Base-by-base conservation (phyloP, 129 eudicot species). In the Pittosporum tobira region DNA sequence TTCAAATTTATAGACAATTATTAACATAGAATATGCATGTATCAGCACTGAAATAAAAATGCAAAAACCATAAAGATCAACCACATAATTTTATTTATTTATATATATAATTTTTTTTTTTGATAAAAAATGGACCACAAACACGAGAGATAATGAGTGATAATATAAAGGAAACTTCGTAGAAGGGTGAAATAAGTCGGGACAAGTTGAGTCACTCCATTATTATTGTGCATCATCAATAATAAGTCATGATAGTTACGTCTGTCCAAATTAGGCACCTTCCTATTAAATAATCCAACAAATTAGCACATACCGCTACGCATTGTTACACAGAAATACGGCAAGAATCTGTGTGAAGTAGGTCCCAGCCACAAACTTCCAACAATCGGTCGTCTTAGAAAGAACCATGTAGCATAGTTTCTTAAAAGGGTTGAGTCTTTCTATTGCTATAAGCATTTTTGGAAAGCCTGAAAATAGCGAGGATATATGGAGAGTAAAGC, bases 401-500 rank as follows among this genome's bases (percentile, higher is more conserved):
- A 0, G 0, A 2, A 4, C 20, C 6, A 49, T 14, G 6, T 18
- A 14, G 2, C 15, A 14, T 44, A 44, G 48, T 44, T 34, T 13
- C 48, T 1, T 0, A 42, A 44, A 44, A 11, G 14, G 48, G 3
- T 44, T 13, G 48, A 13, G 14, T 4, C 59, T 54, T 62, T 55
- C 24, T 49, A 50, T 16, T 57, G 44, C 72, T 65, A 65, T 59
- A 66, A 60, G n/a, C n/a, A 53, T 44, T n/a, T 9, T 2, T 23
- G 30, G 23, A 42, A 34, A 21, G 42, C 57, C 54, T 16, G 51
- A 47, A 47, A 7, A 47, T 3, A 47, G n/a, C n/a, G 20, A 47
- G 21, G 27, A 19, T 6, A 49, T 12, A 73, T 78, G 85, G 85
- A 79, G 64, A 61, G 30, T 18, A 66, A 55, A 50, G 19, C 26